A percentile compares a stretch with the other conserved stretches of the same genome.
Conservation (phyloP, 108 stramenopile species). For the Fistulifera solaris region DNA sequence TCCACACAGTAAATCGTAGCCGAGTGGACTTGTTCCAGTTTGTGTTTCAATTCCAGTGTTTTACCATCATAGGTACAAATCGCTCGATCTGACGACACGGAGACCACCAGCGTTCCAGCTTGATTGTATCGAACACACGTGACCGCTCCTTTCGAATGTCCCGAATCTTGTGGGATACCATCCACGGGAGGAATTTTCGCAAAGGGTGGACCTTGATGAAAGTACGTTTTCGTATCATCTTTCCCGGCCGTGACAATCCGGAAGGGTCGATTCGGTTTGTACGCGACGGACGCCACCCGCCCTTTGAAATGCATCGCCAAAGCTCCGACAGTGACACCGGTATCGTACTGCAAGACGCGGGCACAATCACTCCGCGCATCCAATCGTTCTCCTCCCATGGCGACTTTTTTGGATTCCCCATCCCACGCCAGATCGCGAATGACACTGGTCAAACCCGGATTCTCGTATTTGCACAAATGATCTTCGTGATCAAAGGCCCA, state of each 20-base stretch:
- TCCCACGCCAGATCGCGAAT: slow-evolving; percentile 94
- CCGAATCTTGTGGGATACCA: slow-evolving; percentile 37
- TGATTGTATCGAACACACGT: slow-evolving; percentile 78
- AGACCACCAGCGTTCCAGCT: slow-evolving; percentile 64
- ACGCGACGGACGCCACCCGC: slow-evolving; percentile 50
- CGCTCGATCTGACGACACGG: slow-evolving; percentile 72
- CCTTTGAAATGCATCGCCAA: slow-evolving; percentile 53
- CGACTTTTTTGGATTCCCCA: slow-evolving; percentile 83
- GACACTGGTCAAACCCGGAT: slow-evolving; percentile 29
- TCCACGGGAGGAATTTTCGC: slow-evolving; percentile 56
- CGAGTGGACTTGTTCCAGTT: slow-evolving; percentile 47
- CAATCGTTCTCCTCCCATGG: slow-evolving; percentile 11
- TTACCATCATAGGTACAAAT: slow-evolving; percentile 80
- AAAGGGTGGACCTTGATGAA: slow-evolving; percentile 93
- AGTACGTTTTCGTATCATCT: slow-evolving; percentile 80
- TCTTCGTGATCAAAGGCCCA: slow-evolving; percentile 94
- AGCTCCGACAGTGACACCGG: slow-evolving; percentile 53
- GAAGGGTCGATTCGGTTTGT: slow-evolving; percentile 79
- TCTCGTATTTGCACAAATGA: slow-evolving; percentile 74
- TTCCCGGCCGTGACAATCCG: slow-evolving; percentile 81
- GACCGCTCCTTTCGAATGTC: slow-evolving; percentile 52
- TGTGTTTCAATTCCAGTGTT: slow-evolving; percentile 32
- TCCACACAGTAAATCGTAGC: slow-evolving; percentile 85
- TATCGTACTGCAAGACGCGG: slow-evolving; percentile 50
- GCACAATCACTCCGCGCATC: slow-evolving; percentile 26